phyloP scores from a whole-genome alignment of 2,329 filamentous ascomycete species.

The Ilyonectria mors-panacis region DNA sequence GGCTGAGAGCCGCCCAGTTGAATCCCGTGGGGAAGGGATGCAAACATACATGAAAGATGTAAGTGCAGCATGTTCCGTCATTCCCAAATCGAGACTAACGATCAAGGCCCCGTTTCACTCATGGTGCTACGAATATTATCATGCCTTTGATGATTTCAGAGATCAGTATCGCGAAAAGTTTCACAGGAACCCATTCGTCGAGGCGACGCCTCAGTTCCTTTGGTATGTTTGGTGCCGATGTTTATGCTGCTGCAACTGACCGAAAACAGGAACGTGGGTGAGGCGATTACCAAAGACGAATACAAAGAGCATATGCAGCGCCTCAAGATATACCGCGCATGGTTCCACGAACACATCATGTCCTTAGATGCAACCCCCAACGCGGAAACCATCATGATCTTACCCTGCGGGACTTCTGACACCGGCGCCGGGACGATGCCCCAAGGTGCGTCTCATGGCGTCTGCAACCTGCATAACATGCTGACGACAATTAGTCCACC shows the following conservation, averaged over 20 bases:
- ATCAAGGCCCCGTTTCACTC: slow-evolving; percentile 49
- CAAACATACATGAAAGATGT: slow-evolving; percentile 51
- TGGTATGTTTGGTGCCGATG: slow-evolving; percentile 45
- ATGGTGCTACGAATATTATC: slow-evolving; percentile 54
- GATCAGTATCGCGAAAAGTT: slow-evolving; percentile 44
- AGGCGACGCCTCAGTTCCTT: slow-evolving; percentile 47
- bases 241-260: slow-evolving; percentile 14
- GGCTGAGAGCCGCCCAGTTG: slow-evolving; percentile 29
- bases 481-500: slow-evolving; percentile 47
- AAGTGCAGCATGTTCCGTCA: slow-evolving; percentile 8
- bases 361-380: slow-evolving; percentile 31
- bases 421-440: slow-evolving; percentile 48
- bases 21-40: slow-evolving; percentile 33
- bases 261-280: slow-evolving; percentile 44
- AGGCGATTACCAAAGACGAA: slow-evolving; percentile 40
- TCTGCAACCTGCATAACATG: slow-evolving; percentile 20
- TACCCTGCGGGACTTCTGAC: slow-evolving; percentile 45
- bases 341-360: slow-evolving; percentile 52
- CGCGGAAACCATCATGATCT: slow-evolving; percentile 46
- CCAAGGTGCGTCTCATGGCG: slow-evolving; percentile 42
- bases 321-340: slow-evolving; percentile 49
- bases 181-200: slow-evolving; percentile 46
- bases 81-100: slow-evolving; percentile 21
- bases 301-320: slow-evolving; percentile 43
- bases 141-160: slow-evolving; percentile 49